Conservation (phyloP, 306 rosid species). For the Clitoria ternatea region DNA sequence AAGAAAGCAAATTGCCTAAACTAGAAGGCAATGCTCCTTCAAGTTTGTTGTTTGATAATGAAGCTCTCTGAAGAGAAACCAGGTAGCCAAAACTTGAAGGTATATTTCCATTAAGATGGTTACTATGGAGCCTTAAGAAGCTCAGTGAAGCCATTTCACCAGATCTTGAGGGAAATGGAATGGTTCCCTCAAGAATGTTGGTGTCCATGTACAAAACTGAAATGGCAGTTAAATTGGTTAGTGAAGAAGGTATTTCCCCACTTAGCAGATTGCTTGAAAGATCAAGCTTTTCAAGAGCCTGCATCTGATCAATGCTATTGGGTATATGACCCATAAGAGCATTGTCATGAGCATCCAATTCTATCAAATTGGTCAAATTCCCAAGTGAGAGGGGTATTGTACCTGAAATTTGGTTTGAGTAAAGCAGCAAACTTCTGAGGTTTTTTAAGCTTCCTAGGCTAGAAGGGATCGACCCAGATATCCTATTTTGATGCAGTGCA, state of each 20-base stretch:
- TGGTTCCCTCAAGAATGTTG: slow-evolving; percentile 52
- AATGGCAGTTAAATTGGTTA: slow-evolving; percentile 47
- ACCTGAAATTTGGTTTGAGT: slow-evolving; percentile 50
- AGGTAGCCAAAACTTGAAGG: slow-evolving; percentile 43
- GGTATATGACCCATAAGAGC: slow-evolving; percentile 44
- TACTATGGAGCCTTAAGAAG: slow-evolving; percentile 48
- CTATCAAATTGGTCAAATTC: slow-evolving; percentile 42
- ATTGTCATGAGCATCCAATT: slow-evolving; percentile 48
- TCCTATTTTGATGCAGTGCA: slow-evolving; percentile 41
- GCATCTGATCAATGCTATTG: slow-evolving; percentile 39
- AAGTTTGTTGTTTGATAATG: slow-evolving; percentile 48
- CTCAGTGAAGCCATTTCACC: slow-evolving; percentile 43
- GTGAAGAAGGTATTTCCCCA: slow-evolving; percentile 48
- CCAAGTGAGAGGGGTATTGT: slow-evolving; percentile 40
- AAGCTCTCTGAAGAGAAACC: slow-evolving; percentile 46
- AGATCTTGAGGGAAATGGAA: slow-evolving; percentile 51
- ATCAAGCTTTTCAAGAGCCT: slow-evolving; percentile 46
- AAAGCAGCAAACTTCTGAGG: slow-evolving; percentile 31
- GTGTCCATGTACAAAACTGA: slow-evolving; percentile 42
- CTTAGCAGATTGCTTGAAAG: slow-evolving; percentile 52
- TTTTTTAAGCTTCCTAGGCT: slow-evolving; percentile 42
- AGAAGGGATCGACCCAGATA: slow-evolving; percentile 55
- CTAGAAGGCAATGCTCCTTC: slow-evolving; percentile 56
- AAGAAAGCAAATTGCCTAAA: slow-evolving; percentile 43
- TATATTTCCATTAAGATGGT: slow-evolving; percentile 44